phyloP scores from a whole-genome alignment of 1,284 basidiomycete genomes.

The Cutaneotrichosporon dermatis region DNA sequence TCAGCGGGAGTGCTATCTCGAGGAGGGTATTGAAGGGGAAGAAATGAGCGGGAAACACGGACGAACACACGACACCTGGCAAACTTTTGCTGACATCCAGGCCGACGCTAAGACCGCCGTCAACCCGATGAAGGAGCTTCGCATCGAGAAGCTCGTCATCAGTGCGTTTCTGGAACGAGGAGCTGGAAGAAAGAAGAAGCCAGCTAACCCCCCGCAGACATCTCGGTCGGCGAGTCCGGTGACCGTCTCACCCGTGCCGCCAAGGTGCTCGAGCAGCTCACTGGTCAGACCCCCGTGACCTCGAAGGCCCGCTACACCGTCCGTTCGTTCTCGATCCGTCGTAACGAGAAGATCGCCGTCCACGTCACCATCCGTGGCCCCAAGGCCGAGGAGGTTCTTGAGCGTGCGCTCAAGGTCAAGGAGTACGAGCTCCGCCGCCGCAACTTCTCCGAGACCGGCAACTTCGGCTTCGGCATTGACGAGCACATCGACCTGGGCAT shows the following conservation, averaged over 20 bases:
- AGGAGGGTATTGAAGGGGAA: too few species aligned
- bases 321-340: constrained; percentile 97
- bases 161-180: constrained; percentile 57
- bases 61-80: background rate
- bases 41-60: background rate
- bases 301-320: constrained; percentile 99
- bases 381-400: constrained; percentile 99
- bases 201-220: constrained; percentile 56
- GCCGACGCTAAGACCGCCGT: constrained; percentile 82
- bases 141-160: constrained; percentile 99
- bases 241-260: constrained; percentile 98
- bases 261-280: constrained; percentile 99
- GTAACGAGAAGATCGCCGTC: constrained; percentile 99
- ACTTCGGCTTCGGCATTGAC: constrained; percentile 97
- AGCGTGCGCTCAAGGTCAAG: constrained; percentile 99
- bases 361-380: constrained; percentile 99
- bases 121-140: constrained; percentile 93
- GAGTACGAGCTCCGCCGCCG: constrained; percentile 90
- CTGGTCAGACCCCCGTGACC: constrained; percentile 98
- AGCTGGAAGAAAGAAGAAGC: constrained; percentile 40
- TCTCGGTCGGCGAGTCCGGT: constrained; percentile 99
- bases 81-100: constrained; percentile 48
- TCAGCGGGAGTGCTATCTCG: too few species aligned
- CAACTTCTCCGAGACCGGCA: constrained; percentile 95
- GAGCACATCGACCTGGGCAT: constrained; percentile 99